Conservation (phyloP, 805 yeast genomes). For the Jamesozyma jinghongensis region DNA sequence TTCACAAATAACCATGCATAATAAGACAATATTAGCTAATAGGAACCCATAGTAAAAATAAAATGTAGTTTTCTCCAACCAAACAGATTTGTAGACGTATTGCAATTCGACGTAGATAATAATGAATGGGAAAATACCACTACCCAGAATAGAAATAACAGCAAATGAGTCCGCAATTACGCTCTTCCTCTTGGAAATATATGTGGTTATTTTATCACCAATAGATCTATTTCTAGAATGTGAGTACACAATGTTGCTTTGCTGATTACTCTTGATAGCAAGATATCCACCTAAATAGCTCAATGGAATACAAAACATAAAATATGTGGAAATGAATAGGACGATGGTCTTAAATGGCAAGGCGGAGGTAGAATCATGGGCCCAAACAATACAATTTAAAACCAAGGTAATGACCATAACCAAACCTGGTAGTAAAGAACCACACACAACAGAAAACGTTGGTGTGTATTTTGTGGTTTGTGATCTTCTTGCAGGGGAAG, state of each 20-base stretch:
- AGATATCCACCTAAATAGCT: constrained; percentile 58
- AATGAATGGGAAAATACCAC: constrained; percentile 72
- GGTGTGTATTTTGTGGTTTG: constrained; percentile 4
- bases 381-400: constrained; percentile 66
- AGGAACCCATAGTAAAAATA: constrained; percentile 77
- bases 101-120: constrained; percentile 72
- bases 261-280: constrained; percentile 2
- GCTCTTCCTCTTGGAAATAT: constrained; percentile 1
- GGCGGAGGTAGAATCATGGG: constrained; percentile 63
- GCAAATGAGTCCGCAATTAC: constrained; percentile 4
- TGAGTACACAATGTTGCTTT: too few relatives aligned
- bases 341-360: constrained; percentile 71
- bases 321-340: constrained; percentile 48
- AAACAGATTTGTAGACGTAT: constrained; percentile 63
- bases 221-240: neutral
- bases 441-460: constrained; percentile 36
- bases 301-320: constrained; percentile 63
- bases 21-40: constrained; percentile 47
- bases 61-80: constrained; percentile 72
- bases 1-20: constrained; percentile 58
- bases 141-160: constrained; percentile 1
- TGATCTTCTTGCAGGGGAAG: constrained; percentile 1
- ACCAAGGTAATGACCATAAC: constrained; percentile 43
- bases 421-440: constrained; percentile 39
- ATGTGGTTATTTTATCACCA: constrained; percentile 1